Evolutionary conservation across 2,329 filamentous ascomycete species (phyloP).

Genomic region (Pseudogymnoascus sp.): DNA sequence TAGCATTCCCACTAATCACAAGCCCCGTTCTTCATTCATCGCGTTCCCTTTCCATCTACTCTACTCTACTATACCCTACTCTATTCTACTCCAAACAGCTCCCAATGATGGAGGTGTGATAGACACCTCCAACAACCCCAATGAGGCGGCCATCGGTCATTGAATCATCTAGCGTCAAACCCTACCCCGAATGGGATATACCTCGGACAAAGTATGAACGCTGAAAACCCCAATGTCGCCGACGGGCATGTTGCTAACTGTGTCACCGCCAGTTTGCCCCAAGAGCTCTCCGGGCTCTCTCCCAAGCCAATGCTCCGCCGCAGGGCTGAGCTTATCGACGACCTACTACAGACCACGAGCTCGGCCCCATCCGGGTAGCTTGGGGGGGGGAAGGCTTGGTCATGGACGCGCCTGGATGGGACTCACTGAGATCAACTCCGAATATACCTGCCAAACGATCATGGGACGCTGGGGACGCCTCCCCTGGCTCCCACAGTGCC

Average conservation of each 20-base stretch:
- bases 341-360: background rate
- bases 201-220: background rate
- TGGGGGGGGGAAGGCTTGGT: background rate
- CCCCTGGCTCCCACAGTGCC: background rate
- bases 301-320: constrained; percentile 1
- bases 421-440: constrained; percentile 1
- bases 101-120: constrained; percentile 6
- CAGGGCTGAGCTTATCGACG: constrained; percentile 5
- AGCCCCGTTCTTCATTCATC: background rate
- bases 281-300: background rate
- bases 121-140: background rate
- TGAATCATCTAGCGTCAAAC: constrained; percentile 1
- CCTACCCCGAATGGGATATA: constrained; percentile 4
- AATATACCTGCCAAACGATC: constrained; percentile 2
- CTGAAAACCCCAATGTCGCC: background rate
- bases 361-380: constrained; percentile 1
- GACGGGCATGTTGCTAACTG: background rate
- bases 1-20: background rate
- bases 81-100: background rate
- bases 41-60: background rate
- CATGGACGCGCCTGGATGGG: constrained; percentile 6
- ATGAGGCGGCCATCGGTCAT: background rate
- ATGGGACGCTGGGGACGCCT: background rate
- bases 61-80: background rate
- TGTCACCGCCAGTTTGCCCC: background rate